Evolutionary conservation across 208 protist genomes (phyloP), one percentile per base, ranked within the genome.

Genomic region (Leptomonas seymouri): DNA sequence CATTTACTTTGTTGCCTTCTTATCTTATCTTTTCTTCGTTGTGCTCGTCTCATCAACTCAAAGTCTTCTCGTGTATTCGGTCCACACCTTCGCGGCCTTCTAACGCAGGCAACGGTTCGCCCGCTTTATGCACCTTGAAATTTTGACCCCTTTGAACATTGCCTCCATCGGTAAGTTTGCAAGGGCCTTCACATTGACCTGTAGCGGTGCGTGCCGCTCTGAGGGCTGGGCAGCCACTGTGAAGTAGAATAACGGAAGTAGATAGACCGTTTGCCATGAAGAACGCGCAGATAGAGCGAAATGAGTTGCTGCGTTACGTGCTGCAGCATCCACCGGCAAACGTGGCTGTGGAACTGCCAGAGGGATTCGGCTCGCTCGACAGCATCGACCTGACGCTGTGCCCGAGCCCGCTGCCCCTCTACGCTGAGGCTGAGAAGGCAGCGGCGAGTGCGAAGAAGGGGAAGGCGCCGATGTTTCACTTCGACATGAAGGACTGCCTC

Each of bases 261-360:
- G n/a, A n/a, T n/a, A n/a, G n/a, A n/a, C n/a, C n/a, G 15, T 28
- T 36, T 41, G 15, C 18, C 14, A 76, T 82, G 65, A 53, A 80
- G 36, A 68, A 76, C 45, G 45, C 74, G 5, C 74, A 80, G 55
- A 27, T 7, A 18, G 82, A 90, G 67, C 77, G 81, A 16, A 71
- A 93, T 42, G 74, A 31, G 48, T 66, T 93, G 28, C 76, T 93
- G n/a, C 67, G 74, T 20, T 89, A 93, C 60, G 74, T 53, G 7
- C 76, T 93, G 53, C 64, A 56, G 34, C 82, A 90, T 54, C 83
- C 81, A 1, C 86, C 87, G 16, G 39, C 70, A 14, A 81, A 87
- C 50, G 81, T 93, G 11, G 69, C 25, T 4, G 62, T 93, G 27
- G 39, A 60, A 51, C 65, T 89, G 27, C 84, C 84, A 16, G 36